A percentile compares a stretch with the other conserved stretches of the same genome.
These are phyloP conservation scores for Trichoderma aggressivum DNA, from an alignment of 2,329 filamentous ascomycete genomes.

Conservation along the genomic window DNA sequence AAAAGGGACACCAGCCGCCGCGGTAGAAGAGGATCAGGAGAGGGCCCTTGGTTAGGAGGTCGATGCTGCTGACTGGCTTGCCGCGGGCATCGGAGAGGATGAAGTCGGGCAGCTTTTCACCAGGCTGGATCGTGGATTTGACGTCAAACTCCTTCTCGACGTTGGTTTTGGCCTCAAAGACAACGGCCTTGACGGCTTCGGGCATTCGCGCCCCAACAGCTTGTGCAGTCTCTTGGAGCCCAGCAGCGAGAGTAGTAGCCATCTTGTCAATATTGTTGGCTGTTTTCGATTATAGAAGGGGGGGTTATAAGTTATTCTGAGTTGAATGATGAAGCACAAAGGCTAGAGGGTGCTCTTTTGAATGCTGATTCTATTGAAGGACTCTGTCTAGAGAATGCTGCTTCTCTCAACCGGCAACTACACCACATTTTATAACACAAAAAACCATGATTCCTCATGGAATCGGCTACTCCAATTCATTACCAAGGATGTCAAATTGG, in stretches of 20 bases:
- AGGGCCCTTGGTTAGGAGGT: conserved; percentile 32
- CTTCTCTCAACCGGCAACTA: neutral
- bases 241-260: neutral
- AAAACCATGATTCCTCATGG: neutral
- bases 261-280: neutral
- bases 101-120: conserved; percentile 35
- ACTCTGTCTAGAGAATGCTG: neutral
- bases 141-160: conserved; percentile 24
- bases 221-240: neutral
- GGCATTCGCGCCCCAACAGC: neutral
- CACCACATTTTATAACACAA: neutral
- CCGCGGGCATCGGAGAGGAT: conserved; percentile 34
- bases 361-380: neutral
- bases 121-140: conserved; percentile 31
- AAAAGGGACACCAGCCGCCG: conserved; percentile 45
- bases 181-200: neutral
- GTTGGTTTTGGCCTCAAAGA: neutral
- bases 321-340: neutral
- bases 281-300: neutral
- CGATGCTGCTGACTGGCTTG: conserved; percentile 30
- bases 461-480: neutral
- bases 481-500: neutral
- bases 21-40: conserved; percentile 46
- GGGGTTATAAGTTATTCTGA: neutral
- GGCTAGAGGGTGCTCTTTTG: neutral